Conservation (phyloP, 345 rosid species). For the Citrus hindsii region DNA sequence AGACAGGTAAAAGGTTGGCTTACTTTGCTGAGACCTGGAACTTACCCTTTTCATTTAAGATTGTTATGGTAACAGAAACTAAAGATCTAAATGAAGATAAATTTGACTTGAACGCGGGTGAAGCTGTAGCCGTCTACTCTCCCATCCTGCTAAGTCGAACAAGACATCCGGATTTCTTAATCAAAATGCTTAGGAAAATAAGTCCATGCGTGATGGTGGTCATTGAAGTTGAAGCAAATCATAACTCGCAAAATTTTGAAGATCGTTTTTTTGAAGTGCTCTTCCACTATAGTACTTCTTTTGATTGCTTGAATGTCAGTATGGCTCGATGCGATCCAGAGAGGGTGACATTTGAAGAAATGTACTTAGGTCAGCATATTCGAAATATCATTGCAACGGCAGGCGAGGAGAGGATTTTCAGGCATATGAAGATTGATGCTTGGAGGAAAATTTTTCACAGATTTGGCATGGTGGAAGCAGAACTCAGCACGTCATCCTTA, state of each 20-base stretch:
- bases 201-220: not conserved
- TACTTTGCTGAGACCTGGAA: conserved; percentile 6
- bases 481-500: conserved; percentile 14
- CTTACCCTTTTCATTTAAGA: not conserved
- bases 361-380: conserved; percentile 5
- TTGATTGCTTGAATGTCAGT: conserved; percentile 6
- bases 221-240: conserved; percentile 1
- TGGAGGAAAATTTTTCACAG: conserved; percentile 6
- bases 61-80: not conserved
- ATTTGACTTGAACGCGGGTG: not conserved
- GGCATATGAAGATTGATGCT: conserved; percentile 11
- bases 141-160: not conserved
- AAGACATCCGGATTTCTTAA: no score
- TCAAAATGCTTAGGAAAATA: not conserved
- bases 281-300: not conserved
- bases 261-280: conserved; percentile 4
- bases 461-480: conserved; percentile 13
- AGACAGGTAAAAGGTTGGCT: conserved; percentile 8
- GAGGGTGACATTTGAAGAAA: not conserved
- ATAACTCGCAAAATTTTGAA: not conserved
- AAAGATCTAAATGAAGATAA: conserved; percentile 2
- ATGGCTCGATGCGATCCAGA: not conserved
- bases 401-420: conserved; percentile 12
- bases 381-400: conserved; percentile 6
- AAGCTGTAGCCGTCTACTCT: not conserved